phyloP scores from a whole-genome alignment of 768 basidiomycete genomes.

The Termitomyces sp. region DNA sequence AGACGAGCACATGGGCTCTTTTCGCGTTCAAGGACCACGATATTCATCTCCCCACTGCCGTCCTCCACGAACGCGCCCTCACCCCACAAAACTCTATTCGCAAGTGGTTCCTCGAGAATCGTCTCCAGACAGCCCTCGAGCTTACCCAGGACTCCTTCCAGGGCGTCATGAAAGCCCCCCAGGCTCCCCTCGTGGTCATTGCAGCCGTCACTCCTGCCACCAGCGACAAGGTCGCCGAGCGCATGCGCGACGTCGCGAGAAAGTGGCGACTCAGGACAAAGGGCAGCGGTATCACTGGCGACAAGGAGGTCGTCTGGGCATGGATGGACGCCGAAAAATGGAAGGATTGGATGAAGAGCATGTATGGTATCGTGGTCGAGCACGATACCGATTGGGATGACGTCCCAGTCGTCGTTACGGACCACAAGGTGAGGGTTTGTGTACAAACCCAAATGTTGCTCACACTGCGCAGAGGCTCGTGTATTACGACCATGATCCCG shows the following conservation, averaged over 20 bases:
- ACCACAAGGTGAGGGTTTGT: conserved; percentile 64
- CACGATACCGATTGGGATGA: conserved; percentile 27
- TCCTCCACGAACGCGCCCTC: conserved; percentile 27
- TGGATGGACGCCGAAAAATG: conserved; percentile 88
- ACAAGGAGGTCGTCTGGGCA: conserved; percentile 68
- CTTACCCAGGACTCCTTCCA: conserved; percentile 78
- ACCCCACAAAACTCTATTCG: conserved; percentile 27
- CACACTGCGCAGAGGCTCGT: conserved; percentile 47
- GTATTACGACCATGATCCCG: conserved; percentile 69
- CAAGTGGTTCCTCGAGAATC: conserved; percentile 61
- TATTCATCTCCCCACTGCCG: conserved; percentile 34
- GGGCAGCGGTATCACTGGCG: conserved; percentile 33
- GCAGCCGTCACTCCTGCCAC: conserved; percentile 39
- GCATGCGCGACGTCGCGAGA: conserved; percentile 45
- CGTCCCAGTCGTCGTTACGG: conserved; percentile 62
- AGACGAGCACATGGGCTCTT: conserved; percentile 49
- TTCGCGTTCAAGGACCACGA: conserved; percentile 65
- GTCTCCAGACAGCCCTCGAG: conserved; percentile 69
- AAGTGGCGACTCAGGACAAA: conserved; percentile 51
- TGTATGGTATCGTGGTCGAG: conserved; percentile 63
- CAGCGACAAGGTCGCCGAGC: conserved; percentile 36
- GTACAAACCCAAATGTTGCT: neutral
- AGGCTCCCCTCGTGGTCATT: conserved; percentile 74
- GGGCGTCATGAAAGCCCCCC: conserved; percentile 76
- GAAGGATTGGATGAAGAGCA: conserved; percentile 86